Conservation (phyloP, 495 filamentous ascomycete genomes). For the Aspergillus saccharolyticus region DNA sequence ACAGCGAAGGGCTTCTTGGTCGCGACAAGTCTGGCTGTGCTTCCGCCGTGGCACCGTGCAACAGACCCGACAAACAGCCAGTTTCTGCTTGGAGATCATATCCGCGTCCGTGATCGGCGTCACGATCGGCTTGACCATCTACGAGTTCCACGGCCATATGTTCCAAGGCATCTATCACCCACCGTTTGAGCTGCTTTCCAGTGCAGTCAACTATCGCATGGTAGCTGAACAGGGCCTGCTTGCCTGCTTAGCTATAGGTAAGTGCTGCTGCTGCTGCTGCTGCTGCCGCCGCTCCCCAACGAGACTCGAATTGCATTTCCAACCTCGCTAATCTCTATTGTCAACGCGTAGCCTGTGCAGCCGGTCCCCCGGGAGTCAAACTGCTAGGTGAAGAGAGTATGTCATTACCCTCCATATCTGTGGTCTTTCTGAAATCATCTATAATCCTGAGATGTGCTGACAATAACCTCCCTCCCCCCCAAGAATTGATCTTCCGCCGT, state of each 20-base stretch:
- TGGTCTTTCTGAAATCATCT: no score
- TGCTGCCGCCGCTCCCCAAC: no score
- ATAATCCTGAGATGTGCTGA: no score
- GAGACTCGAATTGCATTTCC: no score
- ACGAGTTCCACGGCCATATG: slow-evolving; percentile 41
- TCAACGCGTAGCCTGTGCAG: slow-evolving; percentile 36
- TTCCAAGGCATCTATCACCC: slow-evolving; percentile 46
- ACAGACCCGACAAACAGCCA: not conserved
- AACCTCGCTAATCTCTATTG: no score
- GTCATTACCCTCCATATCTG: not conserved
- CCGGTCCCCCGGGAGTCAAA: slow-evolving; percentile 49
- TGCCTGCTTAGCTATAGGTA: no score
- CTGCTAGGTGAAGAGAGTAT: slow-evolving; percentile 54
- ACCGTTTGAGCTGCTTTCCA: slow-evolving; percentile 48
- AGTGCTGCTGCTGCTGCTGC: no score
- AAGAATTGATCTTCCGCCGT: slow-evolving; percentile 19
- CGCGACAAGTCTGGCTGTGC: not conserved
- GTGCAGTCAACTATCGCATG: slow-evolving; percentile 40
- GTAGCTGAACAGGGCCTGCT: slow-evolving; percentile 38
- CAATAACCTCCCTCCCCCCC: no score
- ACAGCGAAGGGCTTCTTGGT: not conserved
- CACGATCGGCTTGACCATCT: slow-evolving; percentile 49
- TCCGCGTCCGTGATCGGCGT: slow-evolving; percentile 46
- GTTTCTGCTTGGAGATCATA: slow-evolving; percentile 35
- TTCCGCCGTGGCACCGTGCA: slow-evolving; percentile 2